Percentiles rank a stretch among this genome's conserved stretches.
phyloP scores from a whole-genome alignment of 2,329 filamentous ascomycete species.

The Cryphonectria carpinicola region DNA sequence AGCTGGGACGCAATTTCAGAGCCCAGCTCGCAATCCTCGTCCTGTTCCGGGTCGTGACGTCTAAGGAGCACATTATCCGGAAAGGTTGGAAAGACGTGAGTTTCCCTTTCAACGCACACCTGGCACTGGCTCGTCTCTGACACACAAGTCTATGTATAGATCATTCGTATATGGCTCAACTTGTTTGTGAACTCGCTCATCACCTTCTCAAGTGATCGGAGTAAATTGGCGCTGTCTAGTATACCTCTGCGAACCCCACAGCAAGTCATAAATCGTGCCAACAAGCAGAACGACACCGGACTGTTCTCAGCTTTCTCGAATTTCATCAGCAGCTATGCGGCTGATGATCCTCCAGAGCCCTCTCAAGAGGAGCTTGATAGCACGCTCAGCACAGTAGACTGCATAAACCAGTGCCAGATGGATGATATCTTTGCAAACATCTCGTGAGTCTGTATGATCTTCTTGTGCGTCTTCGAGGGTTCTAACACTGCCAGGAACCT shows the following conservation, averaged over 20 bases:
- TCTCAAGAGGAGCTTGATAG: slow-evolving; percentile 97
- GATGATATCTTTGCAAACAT: slow-evolving; percentile 83
- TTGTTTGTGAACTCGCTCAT: slow-evolving; percentile 95
- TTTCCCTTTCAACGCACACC: slow-evolving; percentile 28
- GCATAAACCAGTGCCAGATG: slow-evolving; percentile 86
- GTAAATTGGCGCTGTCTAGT: slow-evolving; percentile 70
- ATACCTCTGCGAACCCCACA: slow-evolving; percentile 92
- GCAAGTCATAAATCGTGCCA: slow-evolving; percentile 87
- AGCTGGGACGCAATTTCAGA: slow-evolving; percentile 90
- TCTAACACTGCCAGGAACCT: slow-evolving; percentile 41
- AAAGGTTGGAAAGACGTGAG: slow-evolving; percentile 80
- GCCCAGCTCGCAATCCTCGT: slow-evolving; percentile 93
- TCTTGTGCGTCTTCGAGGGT: neutral
- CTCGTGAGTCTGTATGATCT: slow-evolving; percentile 55
- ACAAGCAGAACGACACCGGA: slow-evolving; percentile 77
- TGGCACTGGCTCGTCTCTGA: slow-evolving; percentile 39
- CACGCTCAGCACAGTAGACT: slow-evolving; percentile 92
- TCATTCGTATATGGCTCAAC: slow-evolving; percentile 91
- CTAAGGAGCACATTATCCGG: slow-evolving; percentile 77
- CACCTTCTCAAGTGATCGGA: slow-evolving; percentile 67
- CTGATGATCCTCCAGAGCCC: slow-evolving; percentile 95
- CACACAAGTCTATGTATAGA: slow-evolving; percentile 49
- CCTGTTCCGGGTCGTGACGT: slow-evolving; percentile 88
- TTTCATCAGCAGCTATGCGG: slow-evolving; percentile 98
- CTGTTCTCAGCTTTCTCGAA: slow-evolving; percentile 94